phyloP scores from a whole-genome alignment of 1,284 basidiomycete genomes.

The Vanrija sp. region DNA sequence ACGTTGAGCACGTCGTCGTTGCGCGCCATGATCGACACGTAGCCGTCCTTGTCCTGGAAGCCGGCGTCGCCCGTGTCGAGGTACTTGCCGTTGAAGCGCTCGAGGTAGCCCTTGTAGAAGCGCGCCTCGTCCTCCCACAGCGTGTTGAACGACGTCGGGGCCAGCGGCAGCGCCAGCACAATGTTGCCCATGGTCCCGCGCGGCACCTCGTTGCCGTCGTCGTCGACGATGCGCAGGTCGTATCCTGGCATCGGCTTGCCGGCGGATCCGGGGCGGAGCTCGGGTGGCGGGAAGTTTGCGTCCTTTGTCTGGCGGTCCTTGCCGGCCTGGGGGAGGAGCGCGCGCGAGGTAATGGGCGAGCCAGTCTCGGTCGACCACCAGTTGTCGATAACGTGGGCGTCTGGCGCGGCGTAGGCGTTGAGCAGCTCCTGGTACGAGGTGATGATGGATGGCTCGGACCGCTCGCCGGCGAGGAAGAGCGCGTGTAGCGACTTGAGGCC shows the following conservation, averaged over 20 bases:
- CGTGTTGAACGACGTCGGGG: conserved; percentile 65
- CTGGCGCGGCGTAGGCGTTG: conserved; percentile 13
- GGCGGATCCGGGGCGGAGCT: conserved; percentile 16
- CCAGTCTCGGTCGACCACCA: conserved; percentile 96
- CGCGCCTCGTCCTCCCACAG: conserved; percentile 73
- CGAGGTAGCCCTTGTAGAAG: conserved; percentile 87
- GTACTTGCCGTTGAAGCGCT: conserved; percentile 40
- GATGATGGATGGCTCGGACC: conserved; percentile 20
- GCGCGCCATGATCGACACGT: conserved; percentile 94
- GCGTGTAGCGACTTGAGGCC: conserved; percentile 15
- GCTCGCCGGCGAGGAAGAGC: conserved; percentile 21
- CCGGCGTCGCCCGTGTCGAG: conserved; percentile 93
- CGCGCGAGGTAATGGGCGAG: conserved; percentile 49
- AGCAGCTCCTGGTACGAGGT: conserved; percentile 19
- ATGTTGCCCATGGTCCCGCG: conserved; percentile 19
- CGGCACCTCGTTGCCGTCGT: conserved; percentile 15
- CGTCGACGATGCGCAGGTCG: conserved; percentile 21
- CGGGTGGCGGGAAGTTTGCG: conserved; percentile 7
- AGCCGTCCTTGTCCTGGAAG: conserved; percentile 84
- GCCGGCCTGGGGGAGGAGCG: conserved; percentile 60
- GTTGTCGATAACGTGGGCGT: conserved; percentile 71
- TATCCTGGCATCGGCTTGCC: conserved; percentile 21
- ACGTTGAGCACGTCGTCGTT: conserved; percentile 67
- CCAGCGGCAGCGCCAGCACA: conserved; percentile 77
- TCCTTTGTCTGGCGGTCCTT: conserved; percentile 51